These are phyloP conservation scores for Geotrichum klebahnii DNA, from an alignment of 1,139 yeast species.

Conservation along the genomic window DNA sequence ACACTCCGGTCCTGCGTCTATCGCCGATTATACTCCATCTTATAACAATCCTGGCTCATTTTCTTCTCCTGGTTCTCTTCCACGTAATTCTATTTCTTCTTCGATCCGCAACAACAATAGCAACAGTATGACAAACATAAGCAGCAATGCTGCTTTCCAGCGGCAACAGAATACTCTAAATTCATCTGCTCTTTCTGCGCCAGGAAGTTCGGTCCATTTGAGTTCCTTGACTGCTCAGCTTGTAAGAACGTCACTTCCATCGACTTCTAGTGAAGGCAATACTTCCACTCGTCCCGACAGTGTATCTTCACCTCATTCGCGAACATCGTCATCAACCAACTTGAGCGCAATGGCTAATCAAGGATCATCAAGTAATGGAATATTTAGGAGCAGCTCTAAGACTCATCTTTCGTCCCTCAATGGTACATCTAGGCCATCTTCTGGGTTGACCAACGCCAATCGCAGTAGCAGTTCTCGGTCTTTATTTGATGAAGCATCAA, in stretches of 20 bases:
- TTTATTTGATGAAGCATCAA: conserved; percentile 17
- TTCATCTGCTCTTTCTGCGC: conserved; percentile 2
- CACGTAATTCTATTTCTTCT: not conserved
- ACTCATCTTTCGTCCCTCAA: conserved; percentile 13
- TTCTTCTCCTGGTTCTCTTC: conserved; percentile 3
- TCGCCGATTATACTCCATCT: conserved; percentile 18
- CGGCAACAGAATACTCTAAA: conserved; percentile 1
- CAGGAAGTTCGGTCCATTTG: conserved; percentile 14
- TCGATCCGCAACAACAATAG: not conserved
- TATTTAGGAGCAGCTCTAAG: conserved; percentile 14
- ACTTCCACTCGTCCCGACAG: not conserved
- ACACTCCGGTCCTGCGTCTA: conserved; percentile 28
- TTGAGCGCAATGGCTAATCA: not conserved
- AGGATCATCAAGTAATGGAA: conserved; percentile 5
- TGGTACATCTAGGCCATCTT: not conserved
- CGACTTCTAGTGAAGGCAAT: not conserved
- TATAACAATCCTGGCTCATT: conserved; percentile 6
- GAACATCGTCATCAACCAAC: conserved; percentile 9
- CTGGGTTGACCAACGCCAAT: not conserved
- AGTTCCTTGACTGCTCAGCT: conserved; percentile 11
- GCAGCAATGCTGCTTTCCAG: conserved; percentile 1
- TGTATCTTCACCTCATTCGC: conserved; percentile 7
- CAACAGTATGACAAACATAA: not conserved
- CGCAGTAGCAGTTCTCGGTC: conserved; percentile 14
- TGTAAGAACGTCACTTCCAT: not conserved